These are phyloP conservation scores for Ceratocystis papillata DNA, from an alignment of 2,329 filamentous ascomycete genomes.

Conservation along the genomic window DNA sequence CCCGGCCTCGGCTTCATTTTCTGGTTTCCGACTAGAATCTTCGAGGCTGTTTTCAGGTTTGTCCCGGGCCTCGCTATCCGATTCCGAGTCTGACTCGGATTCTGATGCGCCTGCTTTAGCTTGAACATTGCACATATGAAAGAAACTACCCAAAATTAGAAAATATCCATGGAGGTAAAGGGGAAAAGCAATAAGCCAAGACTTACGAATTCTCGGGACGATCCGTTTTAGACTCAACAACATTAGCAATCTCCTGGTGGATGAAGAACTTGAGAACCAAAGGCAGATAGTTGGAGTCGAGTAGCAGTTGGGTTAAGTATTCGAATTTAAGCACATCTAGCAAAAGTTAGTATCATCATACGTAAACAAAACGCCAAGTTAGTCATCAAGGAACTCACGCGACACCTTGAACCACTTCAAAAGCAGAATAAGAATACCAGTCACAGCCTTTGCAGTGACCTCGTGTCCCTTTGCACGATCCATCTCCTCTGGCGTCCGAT, in stretches of 20 bases:
- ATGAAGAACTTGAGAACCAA: slow-evolving; percentile 87
- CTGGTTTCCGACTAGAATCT: not conserved
- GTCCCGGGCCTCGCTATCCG: not conserved
- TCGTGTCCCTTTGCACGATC: slow-evolving; percentile 74
- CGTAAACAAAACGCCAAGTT: not conserved
- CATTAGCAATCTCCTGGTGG: slow-evolving; percentile 83
- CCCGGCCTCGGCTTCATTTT: slow-evolving; percentile 26
- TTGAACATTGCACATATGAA: slow-evolving; percentile 71
- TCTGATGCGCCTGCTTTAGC: slow-evolving; percentile 36
- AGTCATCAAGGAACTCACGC: slow-evolving; percentile 48
- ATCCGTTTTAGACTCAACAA: slow-evolving; percentile 77
- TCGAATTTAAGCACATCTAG: slow-evolving; percentile 83
- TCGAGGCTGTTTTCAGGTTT: not conserved
- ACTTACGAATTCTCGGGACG: slow-evolving; percentile 66
- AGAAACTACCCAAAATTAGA: slow-evolving; percentile 54
- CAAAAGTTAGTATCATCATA: slow-evolving; percentile 24
- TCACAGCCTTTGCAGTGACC: slow-evolving; percentile 81
- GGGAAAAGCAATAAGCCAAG: not conserved
- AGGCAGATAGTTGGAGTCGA: slow-evolving; percentile 92
- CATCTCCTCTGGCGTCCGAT: slow-evolving; percentile 55
- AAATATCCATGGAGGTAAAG: not conserved
- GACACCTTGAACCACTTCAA: slow-evolving; percentile 95
- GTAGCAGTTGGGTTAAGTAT: slow-evolving; percentile 81
- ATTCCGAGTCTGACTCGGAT: slow-evolving; percentile 2
- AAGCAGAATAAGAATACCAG: slow-evolving; percentile 75